Conservation (phyloP, 2,329 filamentous ascomycete genomes). For the Colletotrichum shisoi region DNA sequence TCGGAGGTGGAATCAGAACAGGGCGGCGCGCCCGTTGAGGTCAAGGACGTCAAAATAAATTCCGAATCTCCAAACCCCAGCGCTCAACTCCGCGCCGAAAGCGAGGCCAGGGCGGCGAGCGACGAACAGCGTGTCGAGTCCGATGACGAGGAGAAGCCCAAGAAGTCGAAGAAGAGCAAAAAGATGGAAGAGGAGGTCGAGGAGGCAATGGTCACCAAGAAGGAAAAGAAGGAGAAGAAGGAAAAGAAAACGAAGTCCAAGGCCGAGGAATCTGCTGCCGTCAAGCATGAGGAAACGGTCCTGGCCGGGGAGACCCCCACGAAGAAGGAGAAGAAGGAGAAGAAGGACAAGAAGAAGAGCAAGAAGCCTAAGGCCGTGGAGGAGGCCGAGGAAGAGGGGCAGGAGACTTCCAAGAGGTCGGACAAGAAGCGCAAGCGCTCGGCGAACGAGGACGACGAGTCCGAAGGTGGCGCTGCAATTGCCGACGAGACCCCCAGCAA, state of each 20-base stretch:
- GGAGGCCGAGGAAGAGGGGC: conserved; percentile 23
- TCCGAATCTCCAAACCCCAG: conserved; percentile 37
- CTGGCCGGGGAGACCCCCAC: conserved; percentile 39
- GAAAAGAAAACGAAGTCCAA: conserved; percentile 48
- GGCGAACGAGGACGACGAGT: conserved; percentile 37
- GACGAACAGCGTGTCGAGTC: conserved; percentile 45
- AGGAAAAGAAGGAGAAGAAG: conserved; percentile 44
- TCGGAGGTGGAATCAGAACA: conserved; percentile 41
- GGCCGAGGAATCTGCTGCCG: conserved; percentile 40
- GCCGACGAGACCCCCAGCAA: conserved; percentile 43
- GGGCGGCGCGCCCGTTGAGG: conserved; percentile 41
- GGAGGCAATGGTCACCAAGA: conserved; percentile 28
- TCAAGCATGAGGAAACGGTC: conserved; percentile 22
- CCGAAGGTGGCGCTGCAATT: conserved; percentile 36
- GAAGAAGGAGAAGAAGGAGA: conserved; percentile 41
- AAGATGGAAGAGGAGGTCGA: conserved; percentile 32
- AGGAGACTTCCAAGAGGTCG: conserved; percentile 43
- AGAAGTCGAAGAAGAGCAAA: conserved; percentile 34
- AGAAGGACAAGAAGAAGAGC: conserved; percentile 41
- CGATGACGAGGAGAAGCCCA: conserved; percentile 40
- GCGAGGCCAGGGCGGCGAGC: conserved; percentile 30
- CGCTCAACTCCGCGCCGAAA: conserved; percentile 38
- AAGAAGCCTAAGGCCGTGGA: conserved; percentile 38
- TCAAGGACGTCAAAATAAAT: conserved; percentile 44
- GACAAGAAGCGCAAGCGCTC: conserved; percentile 43